Conservation (phyloP, 371 early-diverging fungal genomes). For the Funneliformis caledonium region DNA sequence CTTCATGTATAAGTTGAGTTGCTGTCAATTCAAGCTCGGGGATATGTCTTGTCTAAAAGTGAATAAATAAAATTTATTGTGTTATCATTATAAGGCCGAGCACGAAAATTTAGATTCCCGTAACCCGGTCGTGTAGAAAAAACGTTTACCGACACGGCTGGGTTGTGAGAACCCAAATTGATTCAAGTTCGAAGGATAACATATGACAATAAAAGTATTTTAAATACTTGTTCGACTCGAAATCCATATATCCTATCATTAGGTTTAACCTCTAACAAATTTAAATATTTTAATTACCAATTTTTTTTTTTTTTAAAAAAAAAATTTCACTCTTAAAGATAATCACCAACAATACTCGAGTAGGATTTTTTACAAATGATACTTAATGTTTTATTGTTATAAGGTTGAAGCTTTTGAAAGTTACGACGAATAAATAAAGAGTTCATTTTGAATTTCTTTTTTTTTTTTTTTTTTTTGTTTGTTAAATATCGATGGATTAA, state of each 20-base stretch:
- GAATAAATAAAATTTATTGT: background rate
- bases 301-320: background rate
- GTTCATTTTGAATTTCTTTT: background rate
- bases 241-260: background rate
- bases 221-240: constrained; percentile 10
- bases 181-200: background rate
- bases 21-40: constrained; percentile 75
- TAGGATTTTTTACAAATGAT: background rate
- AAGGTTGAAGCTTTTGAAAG: background rate
- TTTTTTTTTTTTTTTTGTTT: too few relatives aligned
- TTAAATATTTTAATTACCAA: too few relatives aligned
- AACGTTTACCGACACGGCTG: background rate
- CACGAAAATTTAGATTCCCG: too few relatives aligned
- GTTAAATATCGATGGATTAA: too few relatives aligned
- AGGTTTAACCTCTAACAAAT: background rate
- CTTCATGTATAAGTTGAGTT: constrained; percentile 68
- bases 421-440: background rate
- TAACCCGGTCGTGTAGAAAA: too few relatives aligned
- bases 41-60: constrained; percentile 53
- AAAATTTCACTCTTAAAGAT: background rate
- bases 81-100: too few relatives aligned
- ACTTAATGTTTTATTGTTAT: background rate
- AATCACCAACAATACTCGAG: background rate
- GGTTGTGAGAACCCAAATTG: background rate
- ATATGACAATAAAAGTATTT: background rate